Base-by-base conservation (phyloP, 352 stramenopile genomes). In the Globisporangium mamillatum region DNA sequence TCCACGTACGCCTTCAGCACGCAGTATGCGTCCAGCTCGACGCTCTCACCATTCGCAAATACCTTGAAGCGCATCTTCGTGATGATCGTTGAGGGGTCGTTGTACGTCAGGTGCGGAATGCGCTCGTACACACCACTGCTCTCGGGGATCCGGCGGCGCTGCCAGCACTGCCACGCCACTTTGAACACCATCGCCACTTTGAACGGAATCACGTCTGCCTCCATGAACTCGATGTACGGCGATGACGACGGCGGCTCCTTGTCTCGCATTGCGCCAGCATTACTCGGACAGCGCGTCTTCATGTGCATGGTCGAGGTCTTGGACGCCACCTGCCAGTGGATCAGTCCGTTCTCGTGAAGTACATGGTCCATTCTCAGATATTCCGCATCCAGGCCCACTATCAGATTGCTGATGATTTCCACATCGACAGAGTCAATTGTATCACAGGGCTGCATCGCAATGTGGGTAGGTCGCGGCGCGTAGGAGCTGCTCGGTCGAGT, bases 161-260 rank as follows among this genome's bases (percentile, higher is more conserved):
- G 52, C 36, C 63, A 68, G 38, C 53, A 69, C 32, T 60, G 55
- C 64, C 64, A 69, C 18, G 6, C 22, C 32, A 60, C 44, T 1
- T 46, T 50, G 24, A 53, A 58, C 14, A 69, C 64, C 56, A 41
- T 58, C 38, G 27, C 44, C 20, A 64, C 7, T 5, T 55, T 9
- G 24, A 69, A 69, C 41, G 64, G 56, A 16, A 69, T 50, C 32
- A 53, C 44, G 29, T 69, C 46, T 0, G 48, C 46, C 27, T 69
- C 56, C 18, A 64, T 29, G 12, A 64, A 12, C 34, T 69, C 64
- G 4, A 68, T 48, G 25, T 63, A 56, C 22, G 54, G 24, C 20
- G 53, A 60, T 3, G 32, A 20, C 29, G 32, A 60, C 3, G 32
- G 12, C n/a, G 32, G 18, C 9, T 41, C 24, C 4, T 1, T 20